Evolutionary conservation across 805 yeast genomes (phyloP).

Genomic region (Spathaspora passalidarum): DNA sequence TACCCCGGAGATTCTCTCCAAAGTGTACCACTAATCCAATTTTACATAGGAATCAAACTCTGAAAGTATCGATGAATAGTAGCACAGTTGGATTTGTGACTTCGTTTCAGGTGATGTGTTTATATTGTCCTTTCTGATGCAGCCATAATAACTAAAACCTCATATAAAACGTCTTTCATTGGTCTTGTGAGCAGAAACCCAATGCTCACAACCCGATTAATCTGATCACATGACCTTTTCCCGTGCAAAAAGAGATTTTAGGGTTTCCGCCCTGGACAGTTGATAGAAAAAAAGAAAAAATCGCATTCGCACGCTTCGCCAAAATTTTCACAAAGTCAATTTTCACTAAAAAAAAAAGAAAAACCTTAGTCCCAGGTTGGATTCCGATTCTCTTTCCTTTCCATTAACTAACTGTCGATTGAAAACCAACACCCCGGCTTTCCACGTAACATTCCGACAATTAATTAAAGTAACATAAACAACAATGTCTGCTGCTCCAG

Average conservation of each 20-base stretch:
- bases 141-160: too few species aligned
- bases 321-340: constrained; percentile 1
- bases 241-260: not conserved
- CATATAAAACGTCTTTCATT: too few species aligned
- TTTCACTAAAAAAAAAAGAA: not conserved
- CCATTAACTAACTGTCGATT: constrained; percentile 40
- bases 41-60: too few species aligned
- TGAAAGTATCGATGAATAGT: too few species aligned
- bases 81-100: too few species aligned
- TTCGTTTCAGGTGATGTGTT: too few species aligned
- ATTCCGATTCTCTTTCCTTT: constrained; percentile 14
- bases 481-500: constrained; percentile 48
- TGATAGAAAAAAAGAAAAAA: not conserved
- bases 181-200: too few species aligned
- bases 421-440: constrained; percentile 71
- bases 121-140: too few species aligned
- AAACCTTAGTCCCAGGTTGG: not conserved
- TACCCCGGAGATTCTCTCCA: too few species aligned
- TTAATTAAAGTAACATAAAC: constrained; percentile 14
- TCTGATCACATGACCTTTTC: not conserved
- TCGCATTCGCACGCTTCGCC: not conserved
- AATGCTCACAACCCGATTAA: too few species aligned
- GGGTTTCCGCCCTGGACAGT: constrained; percentile 3
- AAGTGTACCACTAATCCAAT: too few species aligned
- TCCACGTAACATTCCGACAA: constrained; percentile 70